Evolutionary conservation across 2,329 filamentous ascomycete species (phyloP).

Genomic region (Claviceps maximensis): DNA sequence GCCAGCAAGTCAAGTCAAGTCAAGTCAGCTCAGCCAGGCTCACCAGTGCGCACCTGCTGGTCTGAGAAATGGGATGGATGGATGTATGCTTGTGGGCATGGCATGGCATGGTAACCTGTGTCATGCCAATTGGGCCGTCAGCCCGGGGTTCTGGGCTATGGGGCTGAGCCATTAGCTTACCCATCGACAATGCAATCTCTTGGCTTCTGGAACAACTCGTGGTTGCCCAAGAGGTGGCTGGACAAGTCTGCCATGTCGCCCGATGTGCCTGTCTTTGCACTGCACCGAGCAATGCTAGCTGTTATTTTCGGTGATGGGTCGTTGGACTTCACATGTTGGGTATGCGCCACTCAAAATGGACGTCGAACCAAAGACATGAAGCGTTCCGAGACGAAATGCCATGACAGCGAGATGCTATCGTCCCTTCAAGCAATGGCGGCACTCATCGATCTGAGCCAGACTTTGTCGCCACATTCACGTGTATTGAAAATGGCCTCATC

Average conservation of each 20-base stretch:
- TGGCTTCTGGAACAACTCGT: slow-evolving; percentile 3
- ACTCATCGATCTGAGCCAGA: background rate
- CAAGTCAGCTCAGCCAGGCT: background rate
- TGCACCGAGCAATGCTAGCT: background rate
- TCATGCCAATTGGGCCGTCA: background rate
- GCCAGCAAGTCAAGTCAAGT: background rate
- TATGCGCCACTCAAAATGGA: background rate
- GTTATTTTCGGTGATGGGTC: background rate
- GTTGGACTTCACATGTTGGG: background rate
- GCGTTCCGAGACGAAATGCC: background rate
- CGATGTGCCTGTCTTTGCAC: background rate
- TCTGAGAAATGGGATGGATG: background rate
- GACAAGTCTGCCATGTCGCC: background rate
- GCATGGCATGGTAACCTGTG: background rate
- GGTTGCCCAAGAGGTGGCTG: slow-evolving; percentile 1
- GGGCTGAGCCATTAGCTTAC: background rate
- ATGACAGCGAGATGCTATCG: background rate
- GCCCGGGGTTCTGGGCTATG: background rate
- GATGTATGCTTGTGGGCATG: background rate
- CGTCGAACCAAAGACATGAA: background rate
- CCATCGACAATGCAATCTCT: background rate
- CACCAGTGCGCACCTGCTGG: background rate
- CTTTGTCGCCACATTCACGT: background rate
- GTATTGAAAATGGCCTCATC: background rate
- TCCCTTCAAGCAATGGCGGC: background rate